These are phyloP conservation scores for Verticillium dahliae DNA, from an alignment of 2,329 filamentous ascomycete genomes.

Conservation along the genomic window DNA sequence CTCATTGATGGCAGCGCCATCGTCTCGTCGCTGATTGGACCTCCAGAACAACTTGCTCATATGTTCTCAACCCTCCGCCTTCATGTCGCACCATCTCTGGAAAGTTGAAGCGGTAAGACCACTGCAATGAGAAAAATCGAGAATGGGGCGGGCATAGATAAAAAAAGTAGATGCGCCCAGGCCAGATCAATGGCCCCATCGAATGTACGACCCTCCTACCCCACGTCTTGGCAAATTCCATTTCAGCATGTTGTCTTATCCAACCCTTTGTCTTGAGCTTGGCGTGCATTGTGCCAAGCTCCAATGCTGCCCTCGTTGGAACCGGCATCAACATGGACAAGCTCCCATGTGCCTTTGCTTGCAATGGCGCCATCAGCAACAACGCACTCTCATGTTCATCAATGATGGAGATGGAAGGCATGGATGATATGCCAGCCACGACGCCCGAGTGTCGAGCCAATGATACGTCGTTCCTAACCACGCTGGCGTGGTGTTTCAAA, in stretches of 20 bases:
- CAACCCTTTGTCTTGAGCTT: not conserved
- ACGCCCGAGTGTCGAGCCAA: constrained; percentile 5
- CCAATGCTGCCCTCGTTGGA: not conserved
- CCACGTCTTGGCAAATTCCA: not conserved
- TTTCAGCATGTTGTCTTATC: not conserved
- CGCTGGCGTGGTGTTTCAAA: constrained; percentile 7
- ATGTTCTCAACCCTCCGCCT: not conserved
- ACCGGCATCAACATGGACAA: not conserved
- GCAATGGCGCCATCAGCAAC: not conserved
- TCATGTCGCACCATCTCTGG: not conserved
- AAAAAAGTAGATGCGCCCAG: not conserved
- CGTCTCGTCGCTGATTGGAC: not conserved
- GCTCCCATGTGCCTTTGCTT: not conserved
- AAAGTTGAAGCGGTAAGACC: not conserved
- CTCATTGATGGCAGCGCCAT: not conserved
- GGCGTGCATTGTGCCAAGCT: not conserved
- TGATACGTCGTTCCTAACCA: constrained; percentile 1
- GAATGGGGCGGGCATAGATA: not conserved
- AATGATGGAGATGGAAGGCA: not conserved
- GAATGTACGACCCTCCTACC: not conserved
- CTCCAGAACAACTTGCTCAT: not conserved
- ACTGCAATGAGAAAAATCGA: not conserved
- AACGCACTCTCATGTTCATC: not conserved
- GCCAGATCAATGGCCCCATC: not conserved
- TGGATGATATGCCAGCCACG: constrained; percentile 1